Evolutionary conservation across 306 rosid species (phyloP).

Genomic region (Alnus glutinosa): DNA sequence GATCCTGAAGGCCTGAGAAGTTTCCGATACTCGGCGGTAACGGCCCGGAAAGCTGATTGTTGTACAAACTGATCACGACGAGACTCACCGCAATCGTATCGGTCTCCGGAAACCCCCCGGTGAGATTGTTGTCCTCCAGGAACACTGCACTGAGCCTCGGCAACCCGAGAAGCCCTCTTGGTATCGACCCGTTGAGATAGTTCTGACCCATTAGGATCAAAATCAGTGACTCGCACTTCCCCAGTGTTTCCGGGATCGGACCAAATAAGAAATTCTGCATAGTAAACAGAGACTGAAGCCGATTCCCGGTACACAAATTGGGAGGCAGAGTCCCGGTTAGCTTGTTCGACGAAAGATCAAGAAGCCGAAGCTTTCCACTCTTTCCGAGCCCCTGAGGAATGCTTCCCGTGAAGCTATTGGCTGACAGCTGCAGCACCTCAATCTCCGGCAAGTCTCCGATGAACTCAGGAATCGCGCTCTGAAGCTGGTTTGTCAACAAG

Average conservation of each 20-base stretch:
- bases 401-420: too few species aligned
- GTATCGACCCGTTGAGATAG: constrained; percentile 84
- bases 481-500: too few species aligned
- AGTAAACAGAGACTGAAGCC: constrained; percentile 69
- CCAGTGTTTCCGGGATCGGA: constrained; percentile 83
- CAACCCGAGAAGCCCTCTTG: too few species aligned
- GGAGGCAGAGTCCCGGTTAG: constrained; percentile 82
- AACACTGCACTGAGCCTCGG: constrained; percentile 77
- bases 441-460: too few species aligned
- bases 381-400: constrained; percentile 66
- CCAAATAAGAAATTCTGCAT: constrained; percentile 74
- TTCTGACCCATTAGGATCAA: constrained; percentile 92
- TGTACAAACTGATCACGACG: constrained; percentile 84
- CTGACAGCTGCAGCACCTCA: too few species aligned
- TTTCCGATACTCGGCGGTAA: constrained; percentile 79
- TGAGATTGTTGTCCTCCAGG: constrained; percentile 65
- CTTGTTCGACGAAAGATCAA: constrained; percentile 87
- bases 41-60: constrained; percentile 66
- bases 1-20: constrained; percentile 86
- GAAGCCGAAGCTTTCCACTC: constrained; percentile 63
- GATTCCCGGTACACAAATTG: constrained; percentile 67
- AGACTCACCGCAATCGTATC: constrained; percentile 50
- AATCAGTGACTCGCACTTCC: constrained; percentile 58
- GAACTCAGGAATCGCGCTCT: too few species aligned
- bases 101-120: constrained; percentile 63